Conservation (phyloP, 768 basidiomycete genomes). For the Ramaria sp. region DNA sequence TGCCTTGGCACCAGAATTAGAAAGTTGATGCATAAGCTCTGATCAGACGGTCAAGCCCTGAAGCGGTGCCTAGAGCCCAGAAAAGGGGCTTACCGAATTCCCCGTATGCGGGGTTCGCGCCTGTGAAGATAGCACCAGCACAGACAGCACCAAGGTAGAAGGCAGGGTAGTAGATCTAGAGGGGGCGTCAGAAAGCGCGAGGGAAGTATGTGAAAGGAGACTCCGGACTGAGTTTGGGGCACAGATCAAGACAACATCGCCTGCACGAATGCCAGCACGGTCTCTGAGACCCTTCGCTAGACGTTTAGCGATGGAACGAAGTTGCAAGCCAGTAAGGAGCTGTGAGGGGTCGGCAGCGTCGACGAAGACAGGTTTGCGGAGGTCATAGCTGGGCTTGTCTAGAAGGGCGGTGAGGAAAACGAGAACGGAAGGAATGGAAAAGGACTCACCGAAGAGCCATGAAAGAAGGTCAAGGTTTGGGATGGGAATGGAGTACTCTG, state of each 20-base stretch:
- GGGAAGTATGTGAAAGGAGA: background rate
- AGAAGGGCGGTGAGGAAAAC: background rate
- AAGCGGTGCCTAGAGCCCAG: background rate
- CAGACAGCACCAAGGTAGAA: slow-evolving; percentile 8
- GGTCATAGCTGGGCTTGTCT: slow-evolving; percentile 9
- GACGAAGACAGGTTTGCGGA: slow-evolving; percentile 5
- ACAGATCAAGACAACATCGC: slow-evolving; percentile 6
- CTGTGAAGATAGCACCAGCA: slow-evolving; percentile 8
- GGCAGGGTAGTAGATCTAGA: slow-evolving; percentile 6
- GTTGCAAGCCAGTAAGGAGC: slow-evolving; percentile 3
- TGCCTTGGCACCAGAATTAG: slow-evolving; percentile 9
- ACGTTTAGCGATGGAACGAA: slow-evolving; percentile 3
- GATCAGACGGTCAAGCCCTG: background rate
- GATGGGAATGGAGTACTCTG: slow-evolving; percentile 8
- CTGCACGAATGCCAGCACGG: background rate
- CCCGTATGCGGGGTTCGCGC: slow-evolving; percentile 7
- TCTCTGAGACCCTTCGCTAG: slow-evolving; percentile 2
- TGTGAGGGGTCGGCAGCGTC: slow-evolving; percentile 1
- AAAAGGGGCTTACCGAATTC: slow-evolving; percentile 3
- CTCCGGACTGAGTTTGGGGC: background rate
- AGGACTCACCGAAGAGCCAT: slow-evolving; percentile 8
- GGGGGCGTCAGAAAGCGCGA: background rate
- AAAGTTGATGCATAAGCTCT: slow-evolving; percentile 9
- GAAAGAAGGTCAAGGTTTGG: slow-evolving; percentile 8
- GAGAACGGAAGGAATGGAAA: background rate